phyloP scores from a whole-genome alignment of 805 yeast genomes.

The Nakazawaea ishiwadae region DNA sequence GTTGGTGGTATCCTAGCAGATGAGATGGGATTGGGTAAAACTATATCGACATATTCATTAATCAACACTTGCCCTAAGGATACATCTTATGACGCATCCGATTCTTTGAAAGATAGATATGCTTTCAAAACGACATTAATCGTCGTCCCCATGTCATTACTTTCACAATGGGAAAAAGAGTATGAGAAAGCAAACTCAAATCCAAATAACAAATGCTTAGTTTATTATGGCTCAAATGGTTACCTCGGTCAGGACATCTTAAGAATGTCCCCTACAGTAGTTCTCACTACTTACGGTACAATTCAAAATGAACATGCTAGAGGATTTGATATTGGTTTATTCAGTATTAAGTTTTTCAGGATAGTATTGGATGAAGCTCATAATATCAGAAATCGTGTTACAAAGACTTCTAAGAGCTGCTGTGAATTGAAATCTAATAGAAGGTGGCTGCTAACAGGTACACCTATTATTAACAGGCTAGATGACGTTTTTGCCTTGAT shows the following conservation, averaged over 20 bases:
- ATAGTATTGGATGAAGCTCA: constrained; percentile 89
- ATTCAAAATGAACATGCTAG: constrained; percentile 70
- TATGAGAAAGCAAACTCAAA: constrained; percentile 53
- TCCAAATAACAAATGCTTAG: constrained; percentile 37
- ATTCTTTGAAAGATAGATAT: constrained; percentile 30
- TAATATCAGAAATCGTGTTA: constrained; percentile 70
- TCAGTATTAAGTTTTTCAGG: constrained; percentile 68
- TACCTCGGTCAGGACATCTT: constrained; percentile 43
- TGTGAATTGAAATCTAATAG: constrained; percentile 59
- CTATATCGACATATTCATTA: constrained; percentile 76
- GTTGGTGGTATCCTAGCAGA: constrained; percentile 91
- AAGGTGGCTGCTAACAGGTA: constrained; percentile 87
- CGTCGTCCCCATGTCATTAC: constrained; percentile 84
- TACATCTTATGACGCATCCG: constrained; percentile 18
- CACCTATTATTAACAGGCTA: constrained; percentile 83
- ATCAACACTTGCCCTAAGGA: constrained; percentile 64
- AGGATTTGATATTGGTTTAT: constrained; percentile 45
- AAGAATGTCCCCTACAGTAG: constrained; percentile 54
- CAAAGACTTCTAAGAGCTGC: constrained; percentile 77
- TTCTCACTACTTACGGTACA: constrained; percentile 86
- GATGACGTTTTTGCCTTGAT: constrained; percentile 83
- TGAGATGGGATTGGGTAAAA: constrained; percentile 96
- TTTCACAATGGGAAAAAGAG: constrained; percentile 90
- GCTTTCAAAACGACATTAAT: constrained; percentile 73
- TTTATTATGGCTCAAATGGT: constrained; percentile 71